Conservation (phyloP, 352 stramenopile species). For the Phytophthora aleatoria region DNA sequence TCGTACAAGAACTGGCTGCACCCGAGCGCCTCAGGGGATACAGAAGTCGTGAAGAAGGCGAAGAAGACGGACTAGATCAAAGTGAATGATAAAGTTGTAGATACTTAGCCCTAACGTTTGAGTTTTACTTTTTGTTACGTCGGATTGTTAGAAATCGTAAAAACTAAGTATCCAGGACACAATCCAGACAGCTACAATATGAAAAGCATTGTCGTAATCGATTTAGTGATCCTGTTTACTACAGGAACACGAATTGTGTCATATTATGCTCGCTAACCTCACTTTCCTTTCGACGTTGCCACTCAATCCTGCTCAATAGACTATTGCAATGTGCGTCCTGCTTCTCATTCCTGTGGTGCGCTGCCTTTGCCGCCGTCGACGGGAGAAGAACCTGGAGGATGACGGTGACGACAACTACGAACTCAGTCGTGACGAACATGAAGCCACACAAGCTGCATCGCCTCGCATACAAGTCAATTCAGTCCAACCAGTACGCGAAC, state of each 20-base stretch:
- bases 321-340: slow-evolving; percentile 16
- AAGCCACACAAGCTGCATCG: background rate
- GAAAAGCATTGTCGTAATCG: slow-evolving; percentile 13
- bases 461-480: slow-evolving; percentile 8
- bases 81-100: background rate
- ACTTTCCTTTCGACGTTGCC: slow-evolving; percentile 12
- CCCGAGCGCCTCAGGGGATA: slow-evolving; percentile 19
- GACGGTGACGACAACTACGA: slow-evolving; percentile 8
- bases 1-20: slow-evolving; percentile 59
- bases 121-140: no score
- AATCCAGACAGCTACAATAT: background rate
- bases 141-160: background rate
- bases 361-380: slow-evolving; percentile 9
- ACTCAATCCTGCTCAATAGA: background rate
- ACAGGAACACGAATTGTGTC: slow-evolving; percentile 1
- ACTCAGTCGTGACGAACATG: background rate
- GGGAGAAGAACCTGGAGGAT: slow-evolving; percentile 9
- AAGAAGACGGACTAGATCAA: slow-evolving; percentile 15
- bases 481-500: background rate
- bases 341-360: slow-evolving; percentile 9
- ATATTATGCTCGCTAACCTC: background rate
- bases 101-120: background rate
- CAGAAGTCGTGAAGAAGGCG: slow-evolving; percentile 10
- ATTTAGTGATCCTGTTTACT: slow-evolving; percentile 9
- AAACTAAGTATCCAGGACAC: background rate